Base-by-base conservation (phyloP, 2,329 filamentous ascomycete species). In the Penicillium sp. region DNA sequence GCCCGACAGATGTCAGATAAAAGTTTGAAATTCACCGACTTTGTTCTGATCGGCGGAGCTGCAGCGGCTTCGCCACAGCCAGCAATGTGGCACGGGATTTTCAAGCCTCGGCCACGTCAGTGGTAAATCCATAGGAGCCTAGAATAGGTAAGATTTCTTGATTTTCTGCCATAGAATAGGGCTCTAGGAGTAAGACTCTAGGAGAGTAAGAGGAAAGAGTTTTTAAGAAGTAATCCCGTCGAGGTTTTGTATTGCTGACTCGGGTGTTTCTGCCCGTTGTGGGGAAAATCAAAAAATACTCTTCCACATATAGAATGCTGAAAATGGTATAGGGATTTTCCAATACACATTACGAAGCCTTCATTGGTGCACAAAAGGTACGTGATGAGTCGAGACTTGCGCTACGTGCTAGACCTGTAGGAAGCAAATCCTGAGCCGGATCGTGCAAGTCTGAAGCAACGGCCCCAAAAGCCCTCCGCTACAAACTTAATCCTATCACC, bases 31-130 rank as follows among this genome's bases (percentile, higher is more conserved):
- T 53, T 64, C 54, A 61, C 54, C 55, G 53, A 64, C 57, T 58
- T 61, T 63, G 53, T 59, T 45, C 29, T 51, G 64, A 62, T 65
- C 60, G 54, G 56, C 61, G 59, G 51, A 63, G 55, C 68, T 71
- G 70, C 70, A 74, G 60, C 58, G 62, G 65, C 73, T 76, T 69
- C 73, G 73, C 73, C 73, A 75, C 73, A 74, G 65, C 63, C 55
- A 68, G 66, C 60, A 61, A 54, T 65, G 62, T 66, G 64, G 65
- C 64, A 57, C 54, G 56, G 51, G 54, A 54, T 56, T 62, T 64
- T 58, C 56, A 54, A 59, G 60, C 58, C 56, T 56, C 55, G 61
- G 57, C 65, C 72, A 74, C 71, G 72, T 74, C 72, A 74, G 69
- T 68, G 62, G 57, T 59, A 45, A 48, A 55, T 55, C 52, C 59